Evolutionary conservation across 345 rosid genomes (phyloP).

Genomic region (Murraya koenigii): DNA sequence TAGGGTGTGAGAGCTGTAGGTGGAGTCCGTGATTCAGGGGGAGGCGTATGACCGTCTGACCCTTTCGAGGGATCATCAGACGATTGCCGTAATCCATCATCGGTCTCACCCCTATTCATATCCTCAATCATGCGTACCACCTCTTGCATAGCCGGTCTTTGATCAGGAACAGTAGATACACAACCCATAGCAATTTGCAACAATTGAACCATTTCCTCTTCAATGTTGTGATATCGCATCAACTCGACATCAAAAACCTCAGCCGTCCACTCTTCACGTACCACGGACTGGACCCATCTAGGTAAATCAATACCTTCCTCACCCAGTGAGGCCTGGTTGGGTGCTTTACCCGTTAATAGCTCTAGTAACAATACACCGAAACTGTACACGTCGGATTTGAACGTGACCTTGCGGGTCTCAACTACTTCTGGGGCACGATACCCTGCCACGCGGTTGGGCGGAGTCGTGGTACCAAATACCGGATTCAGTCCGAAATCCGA

Average conservation of each 20-base stretch:
- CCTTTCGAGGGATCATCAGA: constrained; percentile 97
- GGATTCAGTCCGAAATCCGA: constrained; percentile 90
- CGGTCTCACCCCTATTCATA: constrained; percentile 72
- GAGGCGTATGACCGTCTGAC: constrained; percentile 87
- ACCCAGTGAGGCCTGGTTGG: constrained; percentile 90
- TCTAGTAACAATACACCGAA: constrained; percentile 87
- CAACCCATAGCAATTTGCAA: constrained; percentile 95
- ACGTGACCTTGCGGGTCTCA: constrained; percentile 70
- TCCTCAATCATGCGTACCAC: constrained; percentile 91
- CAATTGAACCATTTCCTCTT: constrained; percentile 98
- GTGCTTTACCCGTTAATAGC: constrained; percentile 86
- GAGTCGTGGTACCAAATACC: constrained; percentile 54
- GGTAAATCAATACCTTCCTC: constrained; percentile 98
- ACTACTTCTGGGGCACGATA: constrained; percentile 91
- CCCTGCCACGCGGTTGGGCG: constrained; percentile 75
- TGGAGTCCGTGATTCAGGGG: constrained; percentile 66
- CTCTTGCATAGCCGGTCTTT: constrained; percentile 79
- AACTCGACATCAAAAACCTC: constrained; percentile 94
- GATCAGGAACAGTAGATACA: constrained; percentile 85
- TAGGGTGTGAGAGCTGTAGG: constrained; percentile 57
- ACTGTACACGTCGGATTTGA: constrained; percentile 93
- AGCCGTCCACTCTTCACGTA: constrained; percentile 98
- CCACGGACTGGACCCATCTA: constrained; percentile 96
- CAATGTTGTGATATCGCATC: constrained; percentile 86
- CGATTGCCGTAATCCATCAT: constrained; percentile 81